Base-by-base conservation (phyloP, 164 flowering plant species). In the Malania oleifera region DNA sequence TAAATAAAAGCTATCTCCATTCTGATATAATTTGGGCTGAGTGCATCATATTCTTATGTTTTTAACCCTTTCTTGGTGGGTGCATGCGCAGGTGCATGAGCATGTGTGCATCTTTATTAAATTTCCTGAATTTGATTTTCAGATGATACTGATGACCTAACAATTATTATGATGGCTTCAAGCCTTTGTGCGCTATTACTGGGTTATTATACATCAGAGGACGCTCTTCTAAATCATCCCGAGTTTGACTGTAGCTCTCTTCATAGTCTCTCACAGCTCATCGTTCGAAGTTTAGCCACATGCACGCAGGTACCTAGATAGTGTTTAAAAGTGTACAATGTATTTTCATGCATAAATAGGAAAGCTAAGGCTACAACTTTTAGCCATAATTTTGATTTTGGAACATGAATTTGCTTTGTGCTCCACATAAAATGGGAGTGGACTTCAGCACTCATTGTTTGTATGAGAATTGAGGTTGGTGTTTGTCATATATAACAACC, bases 151-250 rank as follows among this genome's bases (percentile, higher is more conserved):
- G 40, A 60, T 60, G 91, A 87, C 43, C 68, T 64, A 7, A 77
- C 90, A 60, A 43, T 75, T 47, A 62, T 82, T 18, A 83, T 86
- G 89, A 87, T 87, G 95, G 92, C 89, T 61, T 70, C 97, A 65
- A 82, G 85, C 73, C 79, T 93, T 56, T 84, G 92, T 53, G 23
- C 92, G 9, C 67, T 93, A 62, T 61, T 93, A 61, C 73, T 90
- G 58, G 91, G 81, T 62, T 67, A 50, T 20, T 67, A 50, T 20
- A 81, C 89, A 52, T 85, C 99, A 14, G 99, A 92, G 74, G 74
- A 80, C 62, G 75, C 80, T 69, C 84, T 90, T 60, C 62, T 77
- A 26, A 66, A 56, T 29, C 72, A 81, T 67, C 83, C 81, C 0
- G 60, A 71, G 52, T 78, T 85, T 38, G 74, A 70, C 46, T 24